Evolutionary conservation across 805 yeast genomes (phyloP).

Genomic region (Monosporozyma unispora): DNA sequence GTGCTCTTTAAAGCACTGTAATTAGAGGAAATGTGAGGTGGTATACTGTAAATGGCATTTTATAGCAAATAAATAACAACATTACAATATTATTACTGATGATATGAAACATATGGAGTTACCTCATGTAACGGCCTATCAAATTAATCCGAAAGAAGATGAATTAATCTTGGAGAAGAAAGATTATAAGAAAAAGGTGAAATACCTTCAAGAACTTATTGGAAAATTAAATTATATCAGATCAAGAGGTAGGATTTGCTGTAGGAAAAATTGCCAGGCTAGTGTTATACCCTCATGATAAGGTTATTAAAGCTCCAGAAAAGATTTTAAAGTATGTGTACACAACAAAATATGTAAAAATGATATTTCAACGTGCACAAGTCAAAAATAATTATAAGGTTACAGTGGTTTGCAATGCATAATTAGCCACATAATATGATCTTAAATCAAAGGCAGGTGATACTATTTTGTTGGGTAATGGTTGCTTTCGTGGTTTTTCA

Average conservation of each 20-base stretch:
- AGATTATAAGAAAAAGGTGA: neutral
- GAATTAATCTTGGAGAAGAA: neutral
- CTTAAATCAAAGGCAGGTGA: neutral
- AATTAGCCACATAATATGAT: neutral
- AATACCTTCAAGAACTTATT: constrained; percentile 3
- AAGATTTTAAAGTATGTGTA: too few species aligned
- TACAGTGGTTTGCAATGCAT: neutral
- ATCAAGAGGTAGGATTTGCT: neutral
- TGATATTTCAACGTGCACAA: too few species aligned
- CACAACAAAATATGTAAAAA: too few species aligned
- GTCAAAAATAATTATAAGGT: too few species aligned
- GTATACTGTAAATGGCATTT: too few species aligned
- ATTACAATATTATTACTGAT: too few species aligned
- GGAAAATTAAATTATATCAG: constrained; percentile 4
- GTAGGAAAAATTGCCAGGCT: too few species aligned
- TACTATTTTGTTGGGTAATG: neutral
- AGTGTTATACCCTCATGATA: too few species aligned
- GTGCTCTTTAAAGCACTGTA: too few species aligned
- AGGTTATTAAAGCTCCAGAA: too few species aligned
- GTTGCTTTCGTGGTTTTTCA: neutral
- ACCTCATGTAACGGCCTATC: neutral
- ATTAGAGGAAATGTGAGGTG: neutral
- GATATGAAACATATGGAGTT: constrained; percentile 4
- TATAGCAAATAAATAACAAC: too few species aligned
- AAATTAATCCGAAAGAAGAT: constrained; percentile 1